These are phyloP conservation scores for Obelidium mucronatum DNA, from an alignment of 192 early-diverging fungal genomes.

Conservation along the genomic window DNA sequence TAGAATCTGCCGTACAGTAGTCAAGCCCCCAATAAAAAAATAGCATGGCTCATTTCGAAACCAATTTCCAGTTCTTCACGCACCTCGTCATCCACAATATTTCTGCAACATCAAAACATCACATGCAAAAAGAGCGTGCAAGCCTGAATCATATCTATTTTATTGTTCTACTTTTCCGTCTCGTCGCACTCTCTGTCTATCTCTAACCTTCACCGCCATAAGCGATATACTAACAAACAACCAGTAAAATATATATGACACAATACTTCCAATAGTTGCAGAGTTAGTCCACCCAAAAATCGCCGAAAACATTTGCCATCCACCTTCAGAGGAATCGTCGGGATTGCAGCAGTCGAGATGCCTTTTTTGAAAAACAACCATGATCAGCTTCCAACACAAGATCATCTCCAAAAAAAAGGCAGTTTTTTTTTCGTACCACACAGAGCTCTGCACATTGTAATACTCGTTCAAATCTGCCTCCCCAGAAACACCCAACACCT, in stretches of 20 bases:
- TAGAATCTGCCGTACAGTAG: too few species aligned
- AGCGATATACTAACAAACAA: too few species aligned
- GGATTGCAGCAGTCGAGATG: conserved; percentile 63
- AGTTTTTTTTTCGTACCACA: conserved; percentile 25
- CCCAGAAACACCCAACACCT: conserved; percentile 4
- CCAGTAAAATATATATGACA: conserved; percentile 87
- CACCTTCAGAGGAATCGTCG: conserved; percentile 45
- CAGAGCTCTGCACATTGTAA: conserved; percentile 13
- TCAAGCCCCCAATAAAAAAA: too few species aligned
- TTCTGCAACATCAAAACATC: too few species aligned
- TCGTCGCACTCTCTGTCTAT: too few species aligned
- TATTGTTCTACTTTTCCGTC: too few species aligned
- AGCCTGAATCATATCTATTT: too few species aligned
- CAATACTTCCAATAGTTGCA: conserved; percentile 76
- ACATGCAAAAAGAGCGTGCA: too few species aligned
- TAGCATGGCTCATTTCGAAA: too few species aligned
- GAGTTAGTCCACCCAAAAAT: conserved; percentile 81
- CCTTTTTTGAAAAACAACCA: neutral
- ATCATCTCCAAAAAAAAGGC: neutral
- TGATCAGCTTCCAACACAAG: neutral
- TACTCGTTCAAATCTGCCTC: conserved; percentile 19
- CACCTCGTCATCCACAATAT: too few species aligned
- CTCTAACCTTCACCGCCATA: too few species aligned
- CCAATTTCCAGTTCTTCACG: too few species aligned
- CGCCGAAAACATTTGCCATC: conserved; percentile 78